These are phyloP conservation scores for Backusella morwellensis DNA, from an alignment of 192 early-diverging fungal genomes.

Conservation along the genomic window DNA sequence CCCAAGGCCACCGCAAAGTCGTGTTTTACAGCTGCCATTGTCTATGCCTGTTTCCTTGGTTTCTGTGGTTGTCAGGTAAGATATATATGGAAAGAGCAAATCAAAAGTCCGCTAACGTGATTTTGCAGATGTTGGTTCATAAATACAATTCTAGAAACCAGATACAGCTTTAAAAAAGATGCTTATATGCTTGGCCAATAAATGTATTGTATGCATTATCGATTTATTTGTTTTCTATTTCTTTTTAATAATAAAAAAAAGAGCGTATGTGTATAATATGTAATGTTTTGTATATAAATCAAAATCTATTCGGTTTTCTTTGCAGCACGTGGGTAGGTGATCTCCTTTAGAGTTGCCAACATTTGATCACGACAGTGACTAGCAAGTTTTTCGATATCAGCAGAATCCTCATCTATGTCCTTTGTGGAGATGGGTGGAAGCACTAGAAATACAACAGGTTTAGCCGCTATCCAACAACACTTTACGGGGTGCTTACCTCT, in stretches of 20 bases:
- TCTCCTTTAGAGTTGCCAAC: slow-evolving; percentile 51
- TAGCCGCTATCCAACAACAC: neutral
- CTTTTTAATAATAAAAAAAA: too few relatives aligned
- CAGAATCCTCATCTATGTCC: slow-evolving; percentile 35
- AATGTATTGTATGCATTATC: neutral
- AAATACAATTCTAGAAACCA: slow-evolving; percentile 37
- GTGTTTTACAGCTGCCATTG: slow-evolving; percentile 46
- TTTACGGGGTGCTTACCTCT: neutral
- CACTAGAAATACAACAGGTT: slow-evolving; percentile 17
- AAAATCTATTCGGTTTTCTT: neutral
- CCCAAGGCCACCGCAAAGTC: slow-evolving; percentile 46
- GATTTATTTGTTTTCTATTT: neutral
- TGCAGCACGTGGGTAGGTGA: slow-evolving; percentile 27
- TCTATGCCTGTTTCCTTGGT: slow-evolving; percentile 49
- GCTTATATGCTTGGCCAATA: neutral
- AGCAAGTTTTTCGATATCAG: slow-evolving; percentile 47
- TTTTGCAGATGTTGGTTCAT: slow-evolving; percentile 28
- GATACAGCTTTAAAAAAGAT: slow-evolving; percentile 31
- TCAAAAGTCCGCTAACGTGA: neutral
- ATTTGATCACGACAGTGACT: slow-evolving; percentile 47
- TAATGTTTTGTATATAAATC: neutral
- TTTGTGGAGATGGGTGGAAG: slow-evolving; percentile 51
- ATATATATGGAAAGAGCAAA: neutral
- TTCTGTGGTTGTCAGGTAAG: slow-evolving; percentile 53
- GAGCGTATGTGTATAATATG: neutral